These are phyloP conservation scores for Penicillium longicatenatum DNA, from an alignment of 495 filamentous ascomycete genomes.

Conservation along the genomic window DNA sequence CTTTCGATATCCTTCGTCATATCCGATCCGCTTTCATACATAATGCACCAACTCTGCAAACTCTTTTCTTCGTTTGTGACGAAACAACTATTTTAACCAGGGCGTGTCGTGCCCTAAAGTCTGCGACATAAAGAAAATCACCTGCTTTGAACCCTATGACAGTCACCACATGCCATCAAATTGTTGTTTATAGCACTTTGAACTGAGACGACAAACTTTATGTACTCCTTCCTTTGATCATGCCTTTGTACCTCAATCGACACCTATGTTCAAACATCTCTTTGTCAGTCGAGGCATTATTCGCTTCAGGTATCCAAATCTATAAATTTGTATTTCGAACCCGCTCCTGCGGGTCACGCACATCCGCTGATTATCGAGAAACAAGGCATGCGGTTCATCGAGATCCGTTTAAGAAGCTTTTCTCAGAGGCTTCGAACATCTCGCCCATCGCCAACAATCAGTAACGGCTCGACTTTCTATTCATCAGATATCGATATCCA, in stretches of 20 bases:
- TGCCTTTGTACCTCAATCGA: slow-evolving; percentile 1
- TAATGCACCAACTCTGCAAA: background rate
- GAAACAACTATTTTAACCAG: background rate
- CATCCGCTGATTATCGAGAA: background rate
- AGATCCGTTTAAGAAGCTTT: background rate
- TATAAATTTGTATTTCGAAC: background rate
- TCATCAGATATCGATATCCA: background rate
- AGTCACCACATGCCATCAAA: slow-evolving; percentile 18
- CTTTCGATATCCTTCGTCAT: background rate
- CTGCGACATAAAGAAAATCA: slow-evolving; percentile 16
- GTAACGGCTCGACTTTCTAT: background rate
- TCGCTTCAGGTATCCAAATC: background rate
- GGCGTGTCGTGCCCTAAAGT: background rate
- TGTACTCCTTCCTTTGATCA: background rate
- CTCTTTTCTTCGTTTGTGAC: background rate
- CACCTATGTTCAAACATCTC: background rate
- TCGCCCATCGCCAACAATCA: background rate
- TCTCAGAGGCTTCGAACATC: background rate
- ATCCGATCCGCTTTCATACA: background rate
- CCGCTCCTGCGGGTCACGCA: background rate
- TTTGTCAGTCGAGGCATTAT: slow-evolving; percentile 1
- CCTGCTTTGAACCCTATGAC: slow-evolving; percentile 35
- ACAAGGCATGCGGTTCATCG: background rate
- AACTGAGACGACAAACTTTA: background rate
- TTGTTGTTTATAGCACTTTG: background rate